A percentile compares a stretch with the other conserved stretches of the same genome.
These are phyloP conservation scores for Zymoseptoria ardabiliae DNA, from an alignment of 2,329 filamentous ascomycete genomes.

Conservation along the genomic window DNA sequence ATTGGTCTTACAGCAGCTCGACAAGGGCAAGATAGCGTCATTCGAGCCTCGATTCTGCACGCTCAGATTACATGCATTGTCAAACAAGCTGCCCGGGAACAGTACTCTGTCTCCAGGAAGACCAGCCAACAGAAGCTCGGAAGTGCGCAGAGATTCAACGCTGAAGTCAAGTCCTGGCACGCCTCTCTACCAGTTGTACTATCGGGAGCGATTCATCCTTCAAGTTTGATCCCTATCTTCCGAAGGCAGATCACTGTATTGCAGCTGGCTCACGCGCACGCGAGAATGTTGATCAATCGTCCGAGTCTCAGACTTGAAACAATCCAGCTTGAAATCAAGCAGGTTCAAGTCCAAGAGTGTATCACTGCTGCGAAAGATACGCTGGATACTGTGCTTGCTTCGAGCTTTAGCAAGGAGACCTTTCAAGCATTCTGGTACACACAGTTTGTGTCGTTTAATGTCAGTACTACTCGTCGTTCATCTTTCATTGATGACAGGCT, in stretches of 20 bases:
- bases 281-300: conserved; percentile 50
- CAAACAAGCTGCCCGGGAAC: conserved; percentile 25
- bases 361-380: conserved; percentile 42
- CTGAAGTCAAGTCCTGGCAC: conserved; percentile 41
- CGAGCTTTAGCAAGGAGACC: conserved; percentile 28
- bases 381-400: conserved; percentile 37
- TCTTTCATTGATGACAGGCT: not conserved
- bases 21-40: conserved; percentile 25
- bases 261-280: conserved; percentile 49
- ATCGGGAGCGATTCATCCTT: conserved; percentile 35
- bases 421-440: conserved; percentile 48
- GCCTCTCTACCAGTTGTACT: conserved; percentile 39
- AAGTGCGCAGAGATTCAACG: conserved; percentile 35
- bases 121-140: conserved; percentile 18
- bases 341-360: conserved; percentile 38
- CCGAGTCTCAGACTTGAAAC: conserved; percentile 42
- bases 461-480: not conserved
- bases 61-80: conserved; percentile 24
- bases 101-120: conserved; percentile 16
- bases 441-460: conserved; percentile 47
- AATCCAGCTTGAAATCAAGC: conserved; percentile 16
- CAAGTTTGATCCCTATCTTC: conserved; percentile 43
- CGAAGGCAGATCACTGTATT: conserved; percentile 48
- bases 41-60: conserved; percentile 26
- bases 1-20: conserved; percentile 1